Conservation (phyloP, 768 basidiomycete genomes). For the Multifurca ochricompacta region DNA sequence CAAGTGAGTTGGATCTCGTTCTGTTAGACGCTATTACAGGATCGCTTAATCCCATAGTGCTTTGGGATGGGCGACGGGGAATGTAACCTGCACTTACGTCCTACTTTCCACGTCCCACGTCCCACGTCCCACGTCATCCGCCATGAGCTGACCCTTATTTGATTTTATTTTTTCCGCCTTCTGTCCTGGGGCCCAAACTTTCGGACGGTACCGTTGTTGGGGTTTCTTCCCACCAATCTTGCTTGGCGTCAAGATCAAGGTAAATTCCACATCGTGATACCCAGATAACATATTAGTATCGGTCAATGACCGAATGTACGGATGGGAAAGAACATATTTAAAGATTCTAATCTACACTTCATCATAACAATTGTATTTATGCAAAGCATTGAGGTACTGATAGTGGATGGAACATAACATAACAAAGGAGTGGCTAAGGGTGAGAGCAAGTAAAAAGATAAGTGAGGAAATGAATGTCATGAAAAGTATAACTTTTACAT, state of each 20-base stretch:
- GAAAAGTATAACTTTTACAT: neutral
- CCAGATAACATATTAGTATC: slow-evolving; percentile 3
- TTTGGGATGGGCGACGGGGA: neutral
- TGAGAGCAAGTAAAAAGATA: neutral
- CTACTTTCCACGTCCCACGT: neutral
- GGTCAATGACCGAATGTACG: neutral
- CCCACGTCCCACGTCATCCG: neutral
- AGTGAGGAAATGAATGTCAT: neutral
- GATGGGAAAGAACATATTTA: neutral
- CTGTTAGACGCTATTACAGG: neutral
- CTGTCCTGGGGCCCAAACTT: neutral
- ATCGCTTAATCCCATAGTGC: neutral
- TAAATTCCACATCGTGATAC: neutral
- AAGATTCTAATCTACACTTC: neutral
- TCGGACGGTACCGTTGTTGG: neutral
- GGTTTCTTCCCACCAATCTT: neutral
- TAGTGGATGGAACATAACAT: neutral
- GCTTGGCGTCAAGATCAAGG: neutral
- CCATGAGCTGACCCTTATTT: neutral
- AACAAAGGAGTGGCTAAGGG: neutral
- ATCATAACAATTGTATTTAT: slow-evolving; percentile 4
- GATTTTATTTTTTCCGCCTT: neutral
- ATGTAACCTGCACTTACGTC: neutral
- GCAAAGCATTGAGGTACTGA: neutral
- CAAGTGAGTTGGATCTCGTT: slow-evolving; percentile 7